These are phyloP conservation scores for Deinandra increscens DNA, from an alignment of 129 eudicot species.

Conservation along the genomic window DNA sequence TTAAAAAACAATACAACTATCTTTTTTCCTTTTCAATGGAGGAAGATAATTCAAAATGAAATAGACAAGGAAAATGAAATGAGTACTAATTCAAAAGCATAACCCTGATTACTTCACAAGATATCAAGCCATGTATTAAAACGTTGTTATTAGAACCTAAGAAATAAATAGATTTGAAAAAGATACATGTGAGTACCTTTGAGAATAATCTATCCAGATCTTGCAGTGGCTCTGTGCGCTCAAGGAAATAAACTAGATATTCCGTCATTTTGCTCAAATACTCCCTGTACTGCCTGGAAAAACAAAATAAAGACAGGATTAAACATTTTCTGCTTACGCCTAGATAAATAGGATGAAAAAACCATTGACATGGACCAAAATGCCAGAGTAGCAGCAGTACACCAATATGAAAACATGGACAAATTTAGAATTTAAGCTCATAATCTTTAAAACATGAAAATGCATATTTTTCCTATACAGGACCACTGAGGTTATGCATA, in stretches of 20 bases:
- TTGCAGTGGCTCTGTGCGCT: slow-evolving; percentile 93
- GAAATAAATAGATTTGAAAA: background rate
- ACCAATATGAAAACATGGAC: background rate
- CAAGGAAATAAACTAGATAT: slow-evolving; percentile 72
- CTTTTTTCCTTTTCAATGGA: background rate
- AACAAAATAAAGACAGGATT: slow-evolving; percentile 17
- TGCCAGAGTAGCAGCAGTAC: background rate
- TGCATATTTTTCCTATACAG: background rate
- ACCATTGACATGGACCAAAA: slow-evolving; percentile 8
- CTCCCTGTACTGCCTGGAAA: slow-evolving; percentile 74
- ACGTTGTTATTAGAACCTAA: background rate
- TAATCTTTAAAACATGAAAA: background rate
- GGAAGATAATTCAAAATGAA: background rate
- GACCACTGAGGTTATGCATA: slow-evolving; percentile 5
- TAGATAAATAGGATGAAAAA: background rate
- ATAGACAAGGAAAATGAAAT: background rate
- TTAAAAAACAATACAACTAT: background rate
- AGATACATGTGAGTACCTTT: slow-evolving; percentile 45
- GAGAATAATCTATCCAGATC: slow-evolving; percentile 92
- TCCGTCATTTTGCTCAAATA: slow-evolving; percentile 78
- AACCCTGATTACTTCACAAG: background rate
- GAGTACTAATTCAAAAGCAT: background rate
- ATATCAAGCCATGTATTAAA: background rate
- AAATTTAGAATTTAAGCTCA: background rate
- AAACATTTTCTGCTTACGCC: background rate